Evolutionary conservation across 1,284 basidiomycete genomes (phyloP).

Genomic region (Tilletia caries): DNA sequence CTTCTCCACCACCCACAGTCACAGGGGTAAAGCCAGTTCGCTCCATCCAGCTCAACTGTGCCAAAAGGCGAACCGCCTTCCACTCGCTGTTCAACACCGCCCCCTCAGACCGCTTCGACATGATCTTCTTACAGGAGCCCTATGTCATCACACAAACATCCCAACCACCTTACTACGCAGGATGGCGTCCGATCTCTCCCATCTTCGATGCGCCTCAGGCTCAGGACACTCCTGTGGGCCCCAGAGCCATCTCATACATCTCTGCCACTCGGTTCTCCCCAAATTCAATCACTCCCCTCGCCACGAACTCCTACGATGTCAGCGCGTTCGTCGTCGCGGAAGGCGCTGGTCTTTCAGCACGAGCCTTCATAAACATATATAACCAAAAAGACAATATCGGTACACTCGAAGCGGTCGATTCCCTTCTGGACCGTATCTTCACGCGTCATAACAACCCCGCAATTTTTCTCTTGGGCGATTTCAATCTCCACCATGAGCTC

Average conservation of each 20-base stretch:
- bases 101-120: too few relatives aligned
- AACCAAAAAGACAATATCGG: too few relatives aligned
- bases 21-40: too few relatives aligned
- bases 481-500: too few relatives aligned
- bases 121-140: too few relatives aligned
- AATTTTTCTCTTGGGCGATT: too few relatives aligned
- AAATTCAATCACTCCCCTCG: not conserved
- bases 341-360: not conserved
- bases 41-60: not conserved
- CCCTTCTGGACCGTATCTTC: too few relatives aligned
- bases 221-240: not conserved
- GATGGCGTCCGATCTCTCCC: not conserved
- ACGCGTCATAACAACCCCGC: too few relatives aligned
- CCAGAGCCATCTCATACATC: not conserved
- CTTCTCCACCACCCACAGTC: too few relatives aligned
- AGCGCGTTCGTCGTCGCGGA: not conserved
- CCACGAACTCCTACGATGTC: not conserved
- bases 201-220: not conserved
- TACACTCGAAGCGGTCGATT: too few relatives aligned
- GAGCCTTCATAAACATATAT: not conserved
- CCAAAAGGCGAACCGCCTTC: not conserved
- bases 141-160: too few relatives aligned
- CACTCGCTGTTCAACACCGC: too few relatives aligned
- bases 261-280: not conserved
- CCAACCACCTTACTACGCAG: not conserved